Evolutionary conservation across 73 alveolate genomes (phyloP).

Genomic region (Tetrahymena elliotti): DNA sequence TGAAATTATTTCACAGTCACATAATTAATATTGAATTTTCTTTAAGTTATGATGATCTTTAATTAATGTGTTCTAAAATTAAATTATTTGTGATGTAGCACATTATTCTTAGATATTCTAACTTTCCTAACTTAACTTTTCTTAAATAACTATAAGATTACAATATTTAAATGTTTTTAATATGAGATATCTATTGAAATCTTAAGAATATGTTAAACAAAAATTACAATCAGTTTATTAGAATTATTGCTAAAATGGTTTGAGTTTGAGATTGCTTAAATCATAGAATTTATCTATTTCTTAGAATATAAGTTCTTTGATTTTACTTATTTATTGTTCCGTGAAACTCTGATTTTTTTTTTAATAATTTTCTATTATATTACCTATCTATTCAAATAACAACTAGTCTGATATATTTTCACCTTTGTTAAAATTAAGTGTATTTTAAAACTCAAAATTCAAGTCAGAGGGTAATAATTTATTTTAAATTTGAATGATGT

Average conservation of each 20-base stretch:
- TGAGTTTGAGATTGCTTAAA: neutral
- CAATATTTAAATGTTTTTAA: neutral
- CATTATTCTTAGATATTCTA: neutral
- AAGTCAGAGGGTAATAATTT: neutral
- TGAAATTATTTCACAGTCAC: neutral
- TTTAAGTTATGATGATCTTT: neutral
- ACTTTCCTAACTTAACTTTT: neutral
- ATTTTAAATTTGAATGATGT: too few relatives aligned
- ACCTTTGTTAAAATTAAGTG: too few relatives aligned
- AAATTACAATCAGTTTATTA: neutral
- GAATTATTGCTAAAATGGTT: neutral
- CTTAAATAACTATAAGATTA: neutral
- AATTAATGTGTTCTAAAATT: neutral
- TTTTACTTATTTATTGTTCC: neutral
- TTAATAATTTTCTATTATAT: too few relatives aligned
- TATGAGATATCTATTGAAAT: neutral
- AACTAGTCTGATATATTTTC: neutral
- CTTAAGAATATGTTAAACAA: neutral
- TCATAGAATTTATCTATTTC: neutral
- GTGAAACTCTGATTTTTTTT: neutral
- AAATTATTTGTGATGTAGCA: too few relatives aligned
- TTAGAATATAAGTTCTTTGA: neutral
- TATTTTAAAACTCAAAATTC: too few relatives aligned
- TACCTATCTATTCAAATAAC: neutral
- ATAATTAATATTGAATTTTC: neutral